phyloP scores from a whole-genome alignment of 1,139 yeast species.

The Zygosaccharomyces sapae region DNA sequence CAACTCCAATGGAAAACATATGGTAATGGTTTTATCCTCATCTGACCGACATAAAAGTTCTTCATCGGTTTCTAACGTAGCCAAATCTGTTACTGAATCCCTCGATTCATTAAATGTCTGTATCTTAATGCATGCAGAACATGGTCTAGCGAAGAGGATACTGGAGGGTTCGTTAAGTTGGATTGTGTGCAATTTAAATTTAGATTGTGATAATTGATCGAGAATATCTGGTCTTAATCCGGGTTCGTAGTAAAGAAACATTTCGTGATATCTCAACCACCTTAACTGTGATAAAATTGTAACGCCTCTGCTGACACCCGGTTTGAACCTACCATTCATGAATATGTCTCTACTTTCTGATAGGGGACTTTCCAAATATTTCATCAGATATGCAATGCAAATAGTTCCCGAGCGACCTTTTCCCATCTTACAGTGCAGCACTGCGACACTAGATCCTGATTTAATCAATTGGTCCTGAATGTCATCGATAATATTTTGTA shows the following conservation, averaged over 20 bases:
- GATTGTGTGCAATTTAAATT: constrained; percentile 19
- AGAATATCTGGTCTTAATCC: constrained; percentile 15
- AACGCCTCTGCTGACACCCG: constrained; percentile 60
- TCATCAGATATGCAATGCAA: constrained; percentile 66
- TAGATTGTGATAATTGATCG: constrained; percentile 9
- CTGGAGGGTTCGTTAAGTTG: constrained; percentile 22
- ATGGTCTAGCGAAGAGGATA: constrained; percentile 16
- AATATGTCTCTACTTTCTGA: constrained; percentile 50
- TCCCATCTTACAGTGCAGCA: constrained; percentile 87
- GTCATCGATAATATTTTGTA: constrained; percentile 45
- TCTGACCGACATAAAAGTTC: constrained; percentile 7
- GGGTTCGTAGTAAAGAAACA: constrained; percentile 29
- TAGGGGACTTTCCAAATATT: constrained; percentile 38
- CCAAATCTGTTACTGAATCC: constrained; percentile 19
- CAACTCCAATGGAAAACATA: constrained; percentile 12
- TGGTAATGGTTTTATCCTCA: constrained; percentile 7
- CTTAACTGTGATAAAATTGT: constrained; percentile 67
- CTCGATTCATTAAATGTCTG: constrained; percentile 25
- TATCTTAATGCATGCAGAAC: constrained; percentile 22
- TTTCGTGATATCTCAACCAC: constrained; percentile 58
- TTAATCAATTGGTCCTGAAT: constrained; percentile 44
- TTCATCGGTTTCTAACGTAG: constrained; percentile 13
- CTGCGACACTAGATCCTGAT: constrained; percentile 47
- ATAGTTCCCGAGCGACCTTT: constrained; percentile 87
- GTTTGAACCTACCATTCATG: constrained; percentile 55